A percentile compares a stretch with the other conserved stretches of the same genome.
These are phyloP conservation scores for Leccinum subspadiceum DNA, from an alignment of 1,284 basidiomycete genomes.

Conservation along the genomic window DNA sequence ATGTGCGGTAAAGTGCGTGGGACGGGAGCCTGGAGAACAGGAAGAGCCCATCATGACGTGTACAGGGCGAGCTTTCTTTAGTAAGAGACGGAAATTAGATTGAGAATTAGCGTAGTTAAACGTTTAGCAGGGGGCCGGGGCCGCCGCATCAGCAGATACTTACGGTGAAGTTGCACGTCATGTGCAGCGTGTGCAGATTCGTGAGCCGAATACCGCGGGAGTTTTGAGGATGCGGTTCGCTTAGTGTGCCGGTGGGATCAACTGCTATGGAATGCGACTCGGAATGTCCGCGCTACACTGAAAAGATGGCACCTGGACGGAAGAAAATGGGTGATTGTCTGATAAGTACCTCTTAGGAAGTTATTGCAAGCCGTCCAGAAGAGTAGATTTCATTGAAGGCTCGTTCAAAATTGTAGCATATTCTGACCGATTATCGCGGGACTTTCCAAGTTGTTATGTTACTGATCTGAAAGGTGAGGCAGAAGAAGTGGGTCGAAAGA, in stretches of 20 bases:
- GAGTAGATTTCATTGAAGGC: conserved; percentile 3
- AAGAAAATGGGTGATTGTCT: neutral
- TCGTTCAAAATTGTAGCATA: neutral
- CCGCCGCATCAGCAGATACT: neutral
- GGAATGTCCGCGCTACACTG: neutral
- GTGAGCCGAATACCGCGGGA: conserved; percentile 4
- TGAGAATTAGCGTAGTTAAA: conserved; percentile 35
- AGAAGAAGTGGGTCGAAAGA: conserved; percentile 17
- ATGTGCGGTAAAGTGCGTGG: conserved; percentile 5
- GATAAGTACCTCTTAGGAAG: neutral
- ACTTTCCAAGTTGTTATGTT: conserved; percentile 21
- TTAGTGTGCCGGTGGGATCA: conserved; percentile 4
- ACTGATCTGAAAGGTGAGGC: conserved; percentile 21
- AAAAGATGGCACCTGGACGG: conserved; percentile 2
- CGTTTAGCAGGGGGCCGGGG: conserved; percentile 29
- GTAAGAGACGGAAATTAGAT: conserved; percentile 29
- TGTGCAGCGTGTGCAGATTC: conserved; percentile 2
- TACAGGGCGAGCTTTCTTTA: conserved; percentile 12
- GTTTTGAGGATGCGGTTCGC: neutral
- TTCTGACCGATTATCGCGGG: conserved; percentile 27
- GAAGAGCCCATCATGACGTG: conserved; percentile 24
- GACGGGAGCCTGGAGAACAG: conserved; percentile 7
- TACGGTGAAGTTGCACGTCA: conserved; percentile 1
- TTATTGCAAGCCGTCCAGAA: conserved; percentile 3
- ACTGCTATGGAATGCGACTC: conserved; percentile 3